Conservation (phyloP, 2,329 filamentous ascomycete species). For the Colletotrichum endophyticum region DNA sequence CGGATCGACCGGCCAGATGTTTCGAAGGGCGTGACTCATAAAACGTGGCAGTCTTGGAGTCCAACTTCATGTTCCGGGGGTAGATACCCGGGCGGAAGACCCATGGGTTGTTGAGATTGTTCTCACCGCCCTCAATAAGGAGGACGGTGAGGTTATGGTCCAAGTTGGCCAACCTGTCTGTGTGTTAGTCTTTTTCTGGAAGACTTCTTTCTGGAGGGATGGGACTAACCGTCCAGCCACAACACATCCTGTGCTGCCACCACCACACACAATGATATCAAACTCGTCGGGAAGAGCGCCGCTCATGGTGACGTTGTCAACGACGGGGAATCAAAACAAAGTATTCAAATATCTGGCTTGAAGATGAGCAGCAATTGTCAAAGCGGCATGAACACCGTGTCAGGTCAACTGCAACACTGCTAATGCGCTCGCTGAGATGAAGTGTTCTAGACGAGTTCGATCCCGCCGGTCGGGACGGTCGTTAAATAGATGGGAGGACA, state of each 20-base stretch:
- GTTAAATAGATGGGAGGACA: conserved; percentile 13
- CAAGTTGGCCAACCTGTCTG: conserved; percentile 71
- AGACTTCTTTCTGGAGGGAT: conserved; percentile 16
- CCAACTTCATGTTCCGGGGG: conserved; percentile 78
- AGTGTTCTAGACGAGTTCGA: background rate
- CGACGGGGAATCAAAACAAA: background rate
- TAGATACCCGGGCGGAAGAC: conserved; percentile 79
- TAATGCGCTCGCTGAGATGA: background rate
- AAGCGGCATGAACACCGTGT: conserved; percentile 3
- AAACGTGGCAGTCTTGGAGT: conserved; percentile 83
- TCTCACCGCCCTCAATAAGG: conserved; percentile 74
- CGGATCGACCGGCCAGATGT: conserved; percentile 72
- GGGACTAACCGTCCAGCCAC: conserved; percentile 56
- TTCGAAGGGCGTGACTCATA: conserved; percentile 79
- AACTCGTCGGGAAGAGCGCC: conserved; percentile 71
- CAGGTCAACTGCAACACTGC: conserved; percentile 8
- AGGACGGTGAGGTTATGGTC: conserved; percentile 76
- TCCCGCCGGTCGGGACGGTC: background rate
- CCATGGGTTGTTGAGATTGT: conserved; percentile 79
- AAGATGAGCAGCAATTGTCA: background rate
- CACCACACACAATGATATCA: conserved; percentile 80
- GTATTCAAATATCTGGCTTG: background rate
- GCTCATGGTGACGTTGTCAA: conserved; percentile 31
- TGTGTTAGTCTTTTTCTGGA: conserved; percentile 41
- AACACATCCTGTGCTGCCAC: conserved; percentile 70